Evolutionary conservation across 345 rosid genomes (phyloP).

Genomic region (Salix udensis): DNA sequence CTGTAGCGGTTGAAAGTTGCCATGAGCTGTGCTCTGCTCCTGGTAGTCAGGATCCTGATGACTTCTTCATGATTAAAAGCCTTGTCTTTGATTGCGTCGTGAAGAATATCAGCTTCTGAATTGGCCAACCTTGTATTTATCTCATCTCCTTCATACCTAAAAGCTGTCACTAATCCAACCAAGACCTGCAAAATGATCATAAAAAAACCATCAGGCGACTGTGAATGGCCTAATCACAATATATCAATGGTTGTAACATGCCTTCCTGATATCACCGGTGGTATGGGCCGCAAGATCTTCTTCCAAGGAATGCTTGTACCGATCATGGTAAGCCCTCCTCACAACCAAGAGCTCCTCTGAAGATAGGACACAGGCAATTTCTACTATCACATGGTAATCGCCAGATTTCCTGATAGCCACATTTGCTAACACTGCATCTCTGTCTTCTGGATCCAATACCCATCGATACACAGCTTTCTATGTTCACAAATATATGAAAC

Average conservation of each 20-base stretch:
- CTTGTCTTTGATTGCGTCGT: constrained; percentile 43
- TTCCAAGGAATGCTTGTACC: constrained; percentile 63
- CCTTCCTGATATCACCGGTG: constrained; percentile 54
- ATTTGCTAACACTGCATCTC: constrained; percentile 31
- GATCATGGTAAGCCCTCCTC: constrained; percentile 51
- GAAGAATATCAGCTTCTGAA: constrained; percentile 51
- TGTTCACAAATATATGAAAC: not conserved
- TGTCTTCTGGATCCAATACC: constrained; percentile 30
- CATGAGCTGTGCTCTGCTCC: constrained; percentile 59
- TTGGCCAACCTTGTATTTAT: constrained; percentile 36
- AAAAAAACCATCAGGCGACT: not conserved
- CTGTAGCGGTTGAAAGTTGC: constrained; percentile 57
- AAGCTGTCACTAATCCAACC: constrained; percentile 52
- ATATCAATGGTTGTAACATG: not conserved
- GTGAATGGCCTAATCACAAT: not conserved
- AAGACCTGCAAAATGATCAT: constrained; percentile 37
- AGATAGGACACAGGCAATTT: constrained; percentile 44
- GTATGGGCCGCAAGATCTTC: constrained; percentile 67
- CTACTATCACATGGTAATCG: constrained; percentile 46
- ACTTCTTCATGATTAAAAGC: constrained; percentile 47
- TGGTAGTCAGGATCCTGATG: constrained; percentile 51
- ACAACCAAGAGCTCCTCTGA: constrained; percentile 63
- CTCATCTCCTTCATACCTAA: constrained; percentile 53
- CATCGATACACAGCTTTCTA: constrained; percentile 30
- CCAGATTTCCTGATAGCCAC: constrained; percentile 20